phyloP scores from a whole-genome alignment of 2,329 filamentous ascomycete species.

The Lasiodiplodia sp. region DNA sequence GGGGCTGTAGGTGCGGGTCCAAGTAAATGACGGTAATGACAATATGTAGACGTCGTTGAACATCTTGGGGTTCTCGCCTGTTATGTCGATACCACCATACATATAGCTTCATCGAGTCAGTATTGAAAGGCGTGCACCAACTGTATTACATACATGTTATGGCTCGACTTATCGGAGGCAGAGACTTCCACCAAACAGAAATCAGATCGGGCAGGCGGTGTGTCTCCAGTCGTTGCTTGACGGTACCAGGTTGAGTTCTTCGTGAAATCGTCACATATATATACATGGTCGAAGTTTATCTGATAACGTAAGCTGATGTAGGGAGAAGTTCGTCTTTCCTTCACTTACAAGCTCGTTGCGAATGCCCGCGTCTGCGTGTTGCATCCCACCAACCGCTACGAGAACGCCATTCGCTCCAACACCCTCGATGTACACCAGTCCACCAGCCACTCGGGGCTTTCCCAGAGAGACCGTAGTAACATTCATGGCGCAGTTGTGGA shows the following conservation, averaged over 20 bases:
- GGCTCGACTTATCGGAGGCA: conserved; percentile 55
- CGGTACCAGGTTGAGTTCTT: conserved; percentile 49
- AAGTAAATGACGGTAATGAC: conserved; percentile 55
- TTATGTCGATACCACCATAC: conserved; percentile 56
- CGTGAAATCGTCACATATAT: conserved; percentile 51
- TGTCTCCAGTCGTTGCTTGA: conserved; percentile 52
- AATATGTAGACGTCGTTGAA: conserved; percentile 57
- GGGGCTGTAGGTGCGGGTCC: conserved; percentile 48
- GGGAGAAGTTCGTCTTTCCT: too few species aligned
- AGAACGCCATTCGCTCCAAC: conserved; percentile 49
- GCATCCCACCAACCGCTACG: conserved; percentile 49
- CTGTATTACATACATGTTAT: conserved; percentile 49
- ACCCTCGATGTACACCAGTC: conserved; percentile 47
- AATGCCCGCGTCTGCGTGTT: too few species aligned
- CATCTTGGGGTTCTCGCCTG: conserved; percentile 32
- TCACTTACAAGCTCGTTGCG: too few species aligned
- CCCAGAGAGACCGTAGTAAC: conserved; percentile 43
- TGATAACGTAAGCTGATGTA: conserved; percentile 18
- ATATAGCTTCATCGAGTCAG: conserved; percentile 37
- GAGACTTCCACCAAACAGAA: conserved; percentile 53
- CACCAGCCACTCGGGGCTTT: conserved; percentile 46
- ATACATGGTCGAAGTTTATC: conserved; percentile 46
- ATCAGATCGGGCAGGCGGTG: conserved; percentile 53
- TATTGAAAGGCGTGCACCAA: too few species aligned
- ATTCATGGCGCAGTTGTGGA: conserved; percentile 45